Evolutionary conservation across 768 basidiomycete genomes (phyloP).

Genomic region (Leucosporidium yakuticum): DNA sequence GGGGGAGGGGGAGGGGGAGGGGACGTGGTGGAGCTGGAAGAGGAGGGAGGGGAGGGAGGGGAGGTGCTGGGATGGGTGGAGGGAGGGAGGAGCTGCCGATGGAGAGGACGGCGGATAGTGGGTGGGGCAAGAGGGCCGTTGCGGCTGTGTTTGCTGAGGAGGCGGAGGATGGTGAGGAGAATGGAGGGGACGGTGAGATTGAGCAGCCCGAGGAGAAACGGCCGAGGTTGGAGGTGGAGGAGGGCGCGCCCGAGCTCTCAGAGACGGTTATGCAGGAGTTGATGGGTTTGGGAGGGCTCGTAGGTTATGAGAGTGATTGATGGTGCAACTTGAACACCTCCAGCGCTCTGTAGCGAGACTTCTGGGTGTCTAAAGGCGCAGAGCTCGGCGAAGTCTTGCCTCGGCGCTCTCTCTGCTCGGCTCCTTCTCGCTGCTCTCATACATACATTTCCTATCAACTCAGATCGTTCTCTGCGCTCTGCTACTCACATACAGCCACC

Average conservation of each 20-base stretch:
- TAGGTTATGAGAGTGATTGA: neutral
- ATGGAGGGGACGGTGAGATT: conserved; percentile 1
- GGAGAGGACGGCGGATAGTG: conserved; percentile 19
- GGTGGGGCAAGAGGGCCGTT: conserved; percentile 25
- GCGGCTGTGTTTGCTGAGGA: neutral
- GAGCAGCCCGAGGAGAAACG: neutral
- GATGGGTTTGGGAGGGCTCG: neutral
- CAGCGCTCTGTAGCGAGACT: too few relatives aligned
- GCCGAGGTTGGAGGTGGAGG: neutral
- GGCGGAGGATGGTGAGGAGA: accelerated
- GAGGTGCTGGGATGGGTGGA: neutral
- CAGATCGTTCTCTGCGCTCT: too few relatives aligned
- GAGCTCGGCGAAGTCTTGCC: too few relatives aligned
- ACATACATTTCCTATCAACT: too few relatives aligned
- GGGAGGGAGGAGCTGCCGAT: neutral
- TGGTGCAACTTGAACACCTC: too few relatives aligned
- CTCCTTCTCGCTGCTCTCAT: too few relatives aligned
- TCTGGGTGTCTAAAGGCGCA: too few relatives aligned
- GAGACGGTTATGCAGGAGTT: neutral
- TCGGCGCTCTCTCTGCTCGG: too few relatives aligned
- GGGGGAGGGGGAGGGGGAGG: conserved; percentile 10
- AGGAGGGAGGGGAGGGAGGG: neutral
- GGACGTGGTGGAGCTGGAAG: too few relatives aligned
- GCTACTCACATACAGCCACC: neutral
- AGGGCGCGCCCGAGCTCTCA: neutral